Conservation (phyloP, 805 yeast species). For the Kuraishia molischiana region DNA sequence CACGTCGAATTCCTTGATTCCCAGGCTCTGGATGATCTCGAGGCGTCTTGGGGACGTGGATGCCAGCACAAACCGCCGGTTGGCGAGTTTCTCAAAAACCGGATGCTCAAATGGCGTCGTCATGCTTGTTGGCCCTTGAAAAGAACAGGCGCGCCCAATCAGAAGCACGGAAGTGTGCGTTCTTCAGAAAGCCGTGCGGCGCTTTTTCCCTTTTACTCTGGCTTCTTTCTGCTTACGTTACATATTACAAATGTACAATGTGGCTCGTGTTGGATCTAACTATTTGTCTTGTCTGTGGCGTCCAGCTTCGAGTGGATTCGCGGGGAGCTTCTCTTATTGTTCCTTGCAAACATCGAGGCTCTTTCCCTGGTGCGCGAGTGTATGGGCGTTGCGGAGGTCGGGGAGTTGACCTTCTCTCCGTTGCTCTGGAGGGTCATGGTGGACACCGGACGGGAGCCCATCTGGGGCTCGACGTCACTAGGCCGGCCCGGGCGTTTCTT, state of each 20-base stretch:
- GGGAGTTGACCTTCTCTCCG: slow-evolving; percentile 3
- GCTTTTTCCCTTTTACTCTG: no score
- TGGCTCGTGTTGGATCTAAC: no score
- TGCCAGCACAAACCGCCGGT: slow-evolving; percentile 48
- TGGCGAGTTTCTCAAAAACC: slow-evolving; percentile 15
- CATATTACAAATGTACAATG: no score
- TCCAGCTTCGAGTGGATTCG: no score
- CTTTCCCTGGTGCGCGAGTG: slow-evolving; percentile 9
- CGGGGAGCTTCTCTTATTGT: slow-evolving; percentile 5
- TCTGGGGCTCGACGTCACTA: background rate
- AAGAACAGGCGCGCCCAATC: no score
- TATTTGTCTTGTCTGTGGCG: no score
- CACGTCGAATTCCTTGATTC: slow-evolving; percentile 33
- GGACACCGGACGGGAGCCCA: background rate
- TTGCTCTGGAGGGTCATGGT: slow-evolving; percentile 11
- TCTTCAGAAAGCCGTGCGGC: no score
- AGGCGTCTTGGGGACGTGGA: slow-evolving; percentile 77
- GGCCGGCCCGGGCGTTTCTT: slow-evolving; percentile 17
- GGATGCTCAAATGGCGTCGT: slow-evolving; percentile 16
- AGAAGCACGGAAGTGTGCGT: no score
- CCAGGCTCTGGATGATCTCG: slow-evolving; percentile 58
- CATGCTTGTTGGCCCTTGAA: no score
- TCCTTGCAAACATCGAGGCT: slow-evolving; percentile 13
- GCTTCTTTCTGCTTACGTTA: no score
- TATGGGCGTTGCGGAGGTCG: slow-evolving; percentile 1